These are phyloP conservation scores for Dalbergia cochinchinensis DNA, from an alignment of 306 rosid genomes.

Conservation along the genomic window DNA sequence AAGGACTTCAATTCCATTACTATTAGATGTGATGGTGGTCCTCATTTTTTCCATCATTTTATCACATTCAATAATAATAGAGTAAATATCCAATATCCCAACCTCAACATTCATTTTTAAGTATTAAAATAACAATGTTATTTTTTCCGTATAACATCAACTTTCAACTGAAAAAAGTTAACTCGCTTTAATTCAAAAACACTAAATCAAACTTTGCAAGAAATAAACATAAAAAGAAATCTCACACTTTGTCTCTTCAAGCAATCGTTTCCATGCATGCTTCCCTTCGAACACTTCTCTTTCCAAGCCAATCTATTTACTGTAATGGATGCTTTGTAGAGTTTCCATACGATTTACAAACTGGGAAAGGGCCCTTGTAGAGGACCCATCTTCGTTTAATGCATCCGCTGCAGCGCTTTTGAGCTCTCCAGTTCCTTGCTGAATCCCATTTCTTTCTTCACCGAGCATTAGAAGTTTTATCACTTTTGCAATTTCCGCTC, in stretches of 20 bases:
- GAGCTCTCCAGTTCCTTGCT: not conserved
- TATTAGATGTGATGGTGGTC: too few species aligned
- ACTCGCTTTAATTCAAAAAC: not conserved
- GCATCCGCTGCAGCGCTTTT: constrained; percentile 19
- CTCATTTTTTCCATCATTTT: too few species aligned
- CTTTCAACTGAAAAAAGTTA: too few species aligned
- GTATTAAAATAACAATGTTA: too few species aligned
- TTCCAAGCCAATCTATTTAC: not conserved
- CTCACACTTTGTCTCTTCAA: too few species aligned
- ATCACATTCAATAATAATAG: too few species aligned
- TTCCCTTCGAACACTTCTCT: not conserved
- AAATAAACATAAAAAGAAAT: too few species aligned
- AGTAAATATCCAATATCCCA: too few species aligned
- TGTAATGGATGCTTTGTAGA: not conserved
- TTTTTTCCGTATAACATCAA: too few species aligned
- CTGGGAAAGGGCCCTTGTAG: constrained; percentile 16
- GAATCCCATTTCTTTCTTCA: constrained; percentile 8
- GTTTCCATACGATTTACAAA: not conserved
- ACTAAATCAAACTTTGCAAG: not conserved
- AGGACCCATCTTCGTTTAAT: not conserved
- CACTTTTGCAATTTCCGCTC: not conserved
- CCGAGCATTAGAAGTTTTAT: constrained; percentile 9
- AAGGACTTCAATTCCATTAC: too few species aligned
- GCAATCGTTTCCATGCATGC: too few species aligned
- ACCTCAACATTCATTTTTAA: too few species aligned